phyloP scores from a whole-genome alignment of 495 filamentous ascomycete genomes.

The Hypoxylon fragiforme region DNA sequence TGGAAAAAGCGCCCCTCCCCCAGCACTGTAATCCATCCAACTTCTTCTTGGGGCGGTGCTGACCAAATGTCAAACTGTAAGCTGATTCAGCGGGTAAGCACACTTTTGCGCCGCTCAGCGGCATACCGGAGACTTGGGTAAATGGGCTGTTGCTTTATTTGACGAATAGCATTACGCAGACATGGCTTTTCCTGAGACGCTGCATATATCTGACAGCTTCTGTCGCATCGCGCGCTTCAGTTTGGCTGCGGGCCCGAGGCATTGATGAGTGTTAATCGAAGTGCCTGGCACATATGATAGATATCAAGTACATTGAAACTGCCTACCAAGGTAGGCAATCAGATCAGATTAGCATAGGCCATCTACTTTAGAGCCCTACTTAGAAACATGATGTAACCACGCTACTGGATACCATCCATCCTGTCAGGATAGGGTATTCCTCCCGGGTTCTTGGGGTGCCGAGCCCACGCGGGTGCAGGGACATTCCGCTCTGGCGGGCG shows the following conservation, averaged over 20 bases:
- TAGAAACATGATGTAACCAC: too few relatives aligned
- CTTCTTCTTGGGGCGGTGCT: slow-evolving; percentile 2
- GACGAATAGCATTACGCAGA: slow-evolving; percentile 2
- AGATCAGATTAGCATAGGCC: too few relatives aligned
- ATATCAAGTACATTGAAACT: too few relatives aligned
- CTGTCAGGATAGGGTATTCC: background rate
- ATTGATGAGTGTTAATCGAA: too few relatives aligned
- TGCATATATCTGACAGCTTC: slow-evolving; percentile 5
- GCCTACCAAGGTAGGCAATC: too few relatives aligned
- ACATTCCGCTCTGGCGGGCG: background rate
- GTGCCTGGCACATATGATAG: too few relatives aligned
- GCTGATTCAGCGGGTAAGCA: slow-evolving; percentile 14
- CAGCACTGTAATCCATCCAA: too few relatives aligned
- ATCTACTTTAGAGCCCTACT: too few relatives aligned
- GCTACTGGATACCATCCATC: too few relatives aligned
- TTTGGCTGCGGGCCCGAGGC: slow-evolving; percentile 16
- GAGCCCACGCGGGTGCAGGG: slow-evolving; percentile 10
- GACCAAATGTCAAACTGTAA: slow-evolving; percentile 9
- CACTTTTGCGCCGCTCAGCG: slow-evolving; percentile 11
- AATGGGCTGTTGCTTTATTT: background rate
- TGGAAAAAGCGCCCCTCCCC: too few relatives aligned
- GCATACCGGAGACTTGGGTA: background rate
- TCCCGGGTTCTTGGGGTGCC: slow-evolving; percentile 1
- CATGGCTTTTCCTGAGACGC: slow-evolving; percentile 5
- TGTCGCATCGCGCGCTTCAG: background rate